Conservation (phyloP, 208 protist genomes). For the Trypanosomatidae sp. region DNA sequence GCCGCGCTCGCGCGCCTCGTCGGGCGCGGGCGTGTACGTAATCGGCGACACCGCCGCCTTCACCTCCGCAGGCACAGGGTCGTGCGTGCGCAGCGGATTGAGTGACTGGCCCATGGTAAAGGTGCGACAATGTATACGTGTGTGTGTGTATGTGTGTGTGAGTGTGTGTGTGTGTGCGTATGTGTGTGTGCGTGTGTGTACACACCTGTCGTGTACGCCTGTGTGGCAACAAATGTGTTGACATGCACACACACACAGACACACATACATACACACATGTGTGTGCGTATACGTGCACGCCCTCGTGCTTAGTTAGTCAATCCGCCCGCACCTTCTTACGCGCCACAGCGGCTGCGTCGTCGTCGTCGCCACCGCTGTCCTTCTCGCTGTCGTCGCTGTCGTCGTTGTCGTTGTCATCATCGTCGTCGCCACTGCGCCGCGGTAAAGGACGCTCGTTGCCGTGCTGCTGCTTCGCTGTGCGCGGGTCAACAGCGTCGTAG, state of each 20-base stretch:
- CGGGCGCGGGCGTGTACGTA: slow-evolving; percentile 31
- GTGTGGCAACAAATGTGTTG: too few species aligned
- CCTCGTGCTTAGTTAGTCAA: too few species aligned
- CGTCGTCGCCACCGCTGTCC: slow-evolving; percentile 3
- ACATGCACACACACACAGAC: too few species aligned
- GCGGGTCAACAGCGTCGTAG: slow-evolving; percentile 44
- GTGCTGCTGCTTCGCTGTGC: slow-evolving; percentile 15
- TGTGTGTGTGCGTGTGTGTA: too few species aligned
- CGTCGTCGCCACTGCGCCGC: background rate
- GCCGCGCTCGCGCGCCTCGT: slow-evolving; percentile 13
- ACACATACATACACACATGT: too few species aligned
- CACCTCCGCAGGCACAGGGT: slow-evolving; percentile 48
- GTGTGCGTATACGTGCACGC: too few species aligned
- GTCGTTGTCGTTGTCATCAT: slow-evolving; percentile 5
- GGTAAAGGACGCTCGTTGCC: background rate
- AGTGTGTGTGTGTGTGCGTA: too few species aligned
- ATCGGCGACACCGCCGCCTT: slow-evolving; percentile 52
- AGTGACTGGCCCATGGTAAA: slow-evolving; percentile 62
- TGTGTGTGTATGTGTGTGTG: too few species aligned
- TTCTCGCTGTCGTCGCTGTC: slow-evolving; percentile 7
- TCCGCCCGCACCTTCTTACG: too few species aligned
- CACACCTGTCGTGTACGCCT: too few species aligned
- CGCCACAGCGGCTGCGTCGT: slow-evolving; percentile 3
- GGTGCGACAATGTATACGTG: too few species aligned
- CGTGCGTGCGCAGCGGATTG: slow-evolving; percentile 34